These are phyloP conservation scores for Macrolepiota albuminosa DNA, from an alignment of 768 basidiomycete genomes.

Conservation along the genomic window DNA sequence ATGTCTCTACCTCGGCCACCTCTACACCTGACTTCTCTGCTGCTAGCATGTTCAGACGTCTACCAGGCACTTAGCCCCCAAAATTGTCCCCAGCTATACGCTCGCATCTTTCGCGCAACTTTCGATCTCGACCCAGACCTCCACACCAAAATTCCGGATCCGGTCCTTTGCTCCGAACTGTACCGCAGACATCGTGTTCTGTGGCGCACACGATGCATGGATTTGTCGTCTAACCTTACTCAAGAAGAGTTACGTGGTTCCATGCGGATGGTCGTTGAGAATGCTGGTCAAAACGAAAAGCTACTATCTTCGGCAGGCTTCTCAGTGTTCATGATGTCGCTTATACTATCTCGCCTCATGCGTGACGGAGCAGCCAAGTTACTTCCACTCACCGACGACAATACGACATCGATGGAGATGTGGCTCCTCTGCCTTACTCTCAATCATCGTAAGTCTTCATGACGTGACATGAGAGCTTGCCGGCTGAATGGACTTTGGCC, in stretches of 20 bases:
- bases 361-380: slow-evolving; percentile 7
- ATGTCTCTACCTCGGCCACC: slow-evolving; percentile 34
- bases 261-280: slow-evolving; percentile 59
- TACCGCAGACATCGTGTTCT: slow-evolving; percentile 42
- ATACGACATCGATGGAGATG: slow-evolving; percentile 26
- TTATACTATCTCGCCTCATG: slow-evolving; percentile 19
- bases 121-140: slow-evolving; percentile 38
- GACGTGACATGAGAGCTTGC: not conserved
- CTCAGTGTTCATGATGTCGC: slow-evolving; percentile 29
- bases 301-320: slow-evolving; percentile 41
- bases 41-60: slow-evolving; percentile 41
- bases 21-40: slow-evolving; percentile 35
- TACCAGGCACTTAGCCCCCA: slow-evolving; percentile 37
- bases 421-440: slow-evolving; percentile 39
- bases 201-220: slow-evolving; percentile 37
- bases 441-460: slow-evolving; percentile 31
- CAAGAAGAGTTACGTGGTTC: slow-evolving; percentile 51
- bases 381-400: slow-evolving; percentile 1
- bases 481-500: slow-evolving; percentile 8
- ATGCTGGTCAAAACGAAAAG: slow-evolving; percentile 39
- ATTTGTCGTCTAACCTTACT: slow-evolving; percentile 25
- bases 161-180: slow-evolving; percentile 44
- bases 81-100: slow-evolving; percentile 50
- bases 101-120: slow-evolving; percentile 43
- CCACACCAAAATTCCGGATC: slow-evolving; percentile 28